Conservation (phyloP, 768 basidiomycete genomes). For the Mycena maculata region DNA sequence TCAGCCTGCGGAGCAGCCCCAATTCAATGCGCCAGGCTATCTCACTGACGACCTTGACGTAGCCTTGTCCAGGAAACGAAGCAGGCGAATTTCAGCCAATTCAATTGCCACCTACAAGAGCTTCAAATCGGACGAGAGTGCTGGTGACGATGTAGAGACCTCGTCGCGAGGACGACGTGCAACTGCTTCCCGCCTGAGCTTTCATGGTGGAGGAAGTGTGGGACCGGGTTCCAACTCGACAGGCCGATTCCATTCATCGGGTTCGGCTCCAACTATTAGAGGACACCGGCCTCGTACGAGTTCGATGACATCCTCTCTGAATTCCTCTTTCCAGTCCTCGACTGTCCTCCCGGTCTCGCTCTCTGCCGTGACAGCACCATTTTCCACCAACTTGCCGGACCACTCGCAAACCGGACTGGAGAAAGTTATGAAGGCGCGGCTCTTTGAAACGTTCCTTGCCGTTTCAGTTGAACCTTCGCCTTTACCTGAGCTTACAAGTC, state of each 20-base stretch:
- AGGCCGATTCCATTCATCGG: conserved; percentile 20
- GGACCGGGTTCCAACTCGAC: conserved; percentile 29
- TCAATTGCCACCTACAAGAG: conserved; percentile 64
- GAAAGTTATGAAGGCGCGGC: conserved; percentile 74
- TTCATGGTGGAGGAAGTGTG: conserved; percentile 39
- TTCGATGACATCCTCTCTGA: conserved; percentile 64
- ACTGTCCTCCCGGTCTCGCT: conserved; percentile 31
- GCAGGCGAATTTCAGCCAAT: conserved; percentile 69
- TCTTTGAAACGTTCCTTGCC: conserved; percentile 83
- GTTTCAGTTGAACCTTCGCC: conserved; percentile 55
- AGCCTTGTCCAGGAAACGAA: conserved; percentile 66
- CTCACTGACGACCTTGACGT: conserved; percentile 79
- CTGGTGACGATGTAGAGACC: conserved; percentile 50
- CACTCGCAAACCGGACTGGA: conserved; percentile 78
- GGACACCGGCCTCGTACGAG: conserved; percentile 60
- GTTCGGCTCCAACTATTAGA: conserved; percentile 48
- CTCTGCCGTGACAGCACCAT: conserved; percentile 35
- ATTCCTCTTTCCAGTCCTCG: conserved; percentile 39
- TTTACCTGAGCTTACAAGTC: conserved; percentile 8
- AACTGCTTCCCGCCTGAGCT: conserved; percentile 60
- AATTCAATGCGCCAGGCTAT: conserved; percentile 67
- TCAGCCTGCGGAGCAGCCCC: conserved; percentile 72
- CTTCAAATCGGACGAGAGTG: conserved; percentile 58
- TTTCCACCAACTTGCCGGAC: conserved; percentile 57
- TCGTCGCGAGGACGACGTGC: conserved; percentile 54